Base-by-base conservation (phyloP, 257 asterid genomes). In the Solanum lycopersicoides region DNA sequence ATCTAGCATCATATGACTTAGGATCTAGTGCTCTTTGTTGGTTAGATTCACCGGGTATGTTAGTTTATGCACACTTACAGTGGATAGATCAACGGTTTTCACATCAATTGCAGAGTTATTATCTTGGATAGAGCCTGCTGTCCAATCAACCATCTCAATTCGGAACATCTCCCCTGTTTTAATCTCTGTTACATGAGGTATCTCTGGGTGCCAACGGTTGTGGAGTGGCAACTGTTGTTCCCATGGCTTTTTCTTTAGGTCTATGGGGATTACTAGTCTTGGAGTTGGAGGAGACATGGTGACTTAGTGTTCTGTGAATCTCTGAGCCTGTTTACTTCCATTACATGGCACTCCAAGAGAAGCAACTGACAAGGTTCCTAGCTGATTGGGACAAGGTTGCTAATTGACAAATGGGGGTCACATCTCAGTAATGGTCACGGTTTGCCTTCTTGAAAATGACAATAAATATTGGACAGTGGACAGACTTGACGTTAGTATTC, bases 231-330 rank as follows among this genome's bases (percentile, higher is more conserved):
- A 83, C 34, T 37, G 87, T 86, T 92, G 94, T 83, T 89, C 91
- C 90, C 88, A 69, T 72, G 94, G 89, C 84, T 90, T 90, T 88
- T 91, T 91, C 87, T 85, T 91, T 75, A 87, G 71, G 87, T 92
- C 94, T 87, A 91, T 59, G 34, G 92, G 87, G 76, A 90, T 88
- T 21, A 93, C 86, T 66, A 87, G 87, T 88, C 84, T 94, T 91
- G 95, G 95, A 86, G 95, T 94, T 87, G 92, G 90, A 91, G 97
- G 98, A 86, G 92, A 96, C 98, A 96, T 95, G 45, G 12, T 83
- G 73, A 60, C n/a, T 84, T 85, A 59, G 68, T n/a, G 50, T 59
- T 76, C 13, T 42, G 37, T 56, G 84, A 76, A 35, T 30, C 18
- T 28, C 60, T 50, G 37, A 82, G 35, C 86, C 37, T 9, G 76